Conservation (phyloP, 371 early-diverging fungal genomes). For the Globomyces sp. region DNA sequence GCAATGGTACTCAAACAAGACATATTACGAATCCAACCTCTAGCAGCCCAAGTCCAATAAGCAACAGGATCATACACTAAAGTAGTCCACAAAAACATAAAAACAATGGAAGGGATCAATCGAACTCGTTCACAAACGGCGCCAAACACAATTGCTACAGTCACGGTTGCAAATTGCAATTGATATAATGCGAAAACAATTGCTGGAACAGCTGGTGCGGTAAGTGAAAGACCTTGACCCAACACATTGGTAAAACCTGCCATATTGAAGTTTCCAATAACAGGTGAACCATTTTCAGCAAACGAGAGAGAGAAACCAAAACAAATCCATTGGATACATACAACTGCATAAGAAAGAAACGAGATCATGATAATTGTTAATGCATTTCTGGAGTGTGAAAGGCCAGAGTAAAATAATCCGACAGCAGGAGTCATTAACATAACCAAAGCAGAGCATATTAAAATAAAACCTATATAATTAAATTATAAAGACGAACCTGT, state of each 20-base stretch:
- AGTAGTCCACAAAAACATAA: slow-evolving; percentile 88
- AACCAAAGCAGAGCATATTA: slow-evolving; percentile 36
- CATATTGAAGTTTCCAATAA: slow-evolving; percentile 75
- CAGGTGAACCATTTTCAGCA: slow-evolving; percentile 48
- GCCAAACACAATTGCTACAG: slow-evolving; percentile 84
- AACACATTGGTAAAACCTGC: slow-evolving; percentile 46
- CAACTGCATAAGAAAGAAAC: slow-evolving; percentile 30
- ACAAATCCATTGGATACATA: slow-evolving; percentile 68
- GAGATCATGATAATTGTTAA: slow-evolving; percentile 32
- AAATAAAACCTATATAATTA: slow-evolving; percentile 27
- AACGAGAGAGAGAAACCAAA: slow-evolving; percentile 84
- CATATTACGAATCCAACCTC: slow-evolving; percentile 66
- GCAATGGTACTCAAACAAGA: slow-evolving; percentile 5
- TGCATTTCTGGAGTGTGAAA: slow-evolving; percentile 61
- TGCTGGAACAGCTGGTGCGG: slow-evolving; percentile 62
- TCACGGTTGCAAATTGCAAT: slow-evolving; percentile 64
- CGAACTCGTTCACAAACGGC: slow-evolving; percentile 83
- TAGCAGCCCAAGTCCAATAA: slow-evolving; percentile 85
- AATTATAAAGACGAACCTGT: slow-evolving; percentile 15
- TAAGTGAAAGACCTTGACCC: slow-evolving; percentile 54
- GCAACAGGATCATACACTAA: slow-evolving; percentile 80
- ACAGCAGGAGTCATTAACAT: slow-evolving; percentile 48
- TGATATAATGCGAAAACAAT: slow-evolving; percentile 74
- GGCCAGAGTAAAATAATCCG: slow-evolving; percentile 80
- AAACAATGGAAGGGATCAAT: slow-evolving; percentile 76